Percentiles rank a stretch among this genome's conserved stretches.
phyloP scores from a whole-genome alignment of 495 filamentous ascomycete genomes.

The Lentithecium fluviatile region DNA sequence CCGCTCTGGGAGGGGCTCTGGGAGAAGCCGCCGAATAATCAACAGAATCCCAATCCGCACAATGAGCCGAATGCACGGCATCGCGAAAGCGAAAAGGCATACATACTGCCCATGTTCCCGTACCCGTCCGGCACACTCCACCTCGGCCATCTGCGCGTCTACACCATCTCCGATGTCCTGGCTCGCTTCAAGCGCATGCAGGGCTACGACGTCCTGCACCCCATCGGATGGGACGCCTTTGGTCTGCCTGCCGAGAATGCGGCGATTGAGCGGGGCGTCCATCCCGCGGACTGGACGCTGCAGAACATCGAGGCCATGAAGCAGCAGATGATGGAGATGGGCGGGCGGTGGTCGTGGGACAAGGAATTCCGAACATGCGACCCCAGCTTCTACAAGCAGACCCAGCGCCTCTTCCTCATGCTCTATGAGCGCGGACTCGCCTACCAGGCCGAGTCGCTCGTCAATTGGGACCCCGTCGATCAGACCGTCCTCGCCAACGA shows the following conservation, averaged over 20 bases:
- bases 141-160: constrained; percentile 83
- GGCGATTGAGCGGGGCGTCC: constrained; percentile 79
- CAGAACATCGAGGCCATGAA: constrained; percentile 82
- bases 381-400: constrained; percentile 83
- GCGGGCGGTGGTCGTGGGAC: constrained; percentile 78
- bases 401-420: constrained; percentile 77
- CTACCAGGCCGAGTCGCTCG: constrained; percentile 73
- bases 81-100: constrained; percentile 56
- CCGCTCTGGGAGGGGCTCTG: constrained; percentile 48
- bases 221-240: constrained; percentile 94
- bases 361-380: constrained; percentile 81
- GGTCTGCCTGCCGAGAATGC: constrained; percentile 90
- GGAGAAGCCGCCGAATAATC: neutral
- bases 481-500: constrained; percentile 89
- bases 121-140: constrained; percentile 90
- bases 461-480: constrained; percentile 90
- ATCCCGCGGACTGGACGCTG: constrained; percentile 76
- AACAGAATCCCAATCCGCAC: too few species aligned
- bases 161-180: constrained; percentile 85
- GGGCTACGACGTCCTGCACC: constrained; percentile 73
- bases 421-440: constrained; percentile 70
- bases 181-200: constrained; percentile 74
- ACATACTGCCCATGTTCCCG: constrained; percentile 88
- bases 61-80: neutral
- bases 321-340: constrained; percentile 72